These are phyloP conservation scores for Mucor saturninus DNA, from an alignment of 371 early-diverging fungal genomes.

Conservation along the genomic window DNA sequence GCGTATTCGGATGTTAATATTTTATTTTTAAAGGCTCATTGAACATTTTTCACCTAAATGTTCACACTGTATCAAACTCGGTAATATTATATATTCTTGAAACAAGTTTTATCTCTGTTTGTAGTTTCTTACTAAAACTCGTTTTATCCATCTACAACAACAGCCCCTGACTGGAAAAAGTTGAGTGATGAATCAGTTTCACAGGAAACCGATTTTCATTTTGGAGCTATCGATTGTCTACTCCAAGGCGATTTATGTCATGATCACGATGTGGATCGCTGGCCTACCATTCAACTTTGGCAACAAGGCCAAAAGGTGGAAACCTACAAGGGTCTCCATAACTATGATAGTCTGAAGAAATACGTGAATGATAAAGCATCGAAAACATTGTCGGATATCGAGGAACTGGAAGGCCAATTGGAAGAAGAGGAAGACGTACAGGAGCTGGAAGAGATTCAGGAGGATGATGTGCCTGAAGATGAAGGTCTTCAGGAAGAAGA, in stretches of 20 bases:
- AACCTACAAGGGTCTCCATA: slow-evolving; percentile 26
- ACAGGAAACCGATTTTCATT: slow-evolving; percentile 52
- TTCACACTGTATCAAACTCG: slow-evolving; percentile 39
- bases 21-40: slow-evolving; percentile 37
- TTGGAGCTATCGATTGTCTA: slow-evolving; percentile 82
- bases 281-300: slow-evolving; percentile 73
- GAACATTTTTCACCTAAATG: slow-evolving; percentile 49
- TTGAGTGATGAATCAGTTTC: slow-evolving; percentile 41
- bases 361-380: slow-evolving; percentile 34
- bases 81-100: slow-evolving; percentile 16
- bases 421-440: slow-evolving; percentile 1
- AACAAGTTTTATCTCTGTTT: not conserved
- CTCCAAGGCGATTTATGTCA: slow-evolving; percentile 70
- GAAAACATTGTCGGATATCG: not conserved
- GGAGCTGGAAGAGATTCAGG: slow-evolving; percentile 3
- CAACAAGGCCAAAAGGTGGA: slow-evolving; percentile 63
- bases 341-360: slow-evolving; percentile 23
- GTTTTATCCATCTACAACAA: too few relatives aligned
- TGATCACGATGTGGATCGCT: slow-evolving; percentile 58
- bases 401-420: slow-evolving; percentile 7
- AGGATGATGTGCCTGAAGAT: not conserved
- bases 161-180: slow-evolving; percentile 61
- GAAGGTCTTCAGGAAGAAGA: not conserved
- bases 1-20: not conserved
- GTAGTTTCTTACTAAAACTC: not conserved